phyloP scores from a whole-genome alignment of 192 early-diverging fungal species.

The Backusella circina region DNA sequence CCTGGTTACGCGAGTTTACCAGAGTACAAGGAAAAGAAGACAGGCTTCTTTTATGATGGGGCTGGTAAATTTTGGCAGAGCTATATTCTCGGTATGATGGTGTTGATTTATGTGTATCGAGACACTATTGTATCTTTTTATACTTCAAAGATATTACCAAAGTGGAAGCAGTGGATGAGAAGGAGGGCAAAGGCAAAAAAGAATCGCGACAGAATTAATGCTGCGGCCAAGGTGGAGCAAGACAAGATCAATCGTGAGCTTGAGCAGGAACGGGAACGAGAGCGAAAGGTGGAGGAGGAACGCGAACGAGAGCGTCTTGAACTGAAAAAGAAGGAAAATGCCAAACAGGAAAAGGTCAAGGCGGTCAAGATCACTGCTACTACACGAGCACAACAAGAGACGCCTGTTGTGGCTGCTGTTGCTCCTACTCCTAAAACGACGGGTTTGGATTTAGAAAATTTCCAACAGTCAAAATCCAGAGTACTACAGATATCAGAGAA shows the following conservation, averaged over 20 bases:
- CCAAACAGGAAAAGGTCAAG: background rate
- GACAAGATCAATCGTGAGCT: background rate
- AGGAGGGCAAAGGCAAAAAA: constrained; percentile 9
- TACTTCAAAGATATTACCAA: constrained; percentile 1
- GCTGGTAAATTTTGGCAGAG: constrained; percentile 26
- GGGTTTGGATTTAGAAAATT: constrained; percentile 15
- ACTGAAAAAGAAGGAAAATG: background rate
- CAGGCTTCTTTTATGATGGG: constrained; percentile 25
- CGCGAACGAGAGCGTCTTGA: background rate
- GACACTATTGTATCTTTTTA: background rate
- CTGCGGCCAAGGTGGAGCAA: background rate
- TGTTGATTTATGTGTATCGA: constrained; percentile 13
- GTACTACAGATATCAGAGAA: constrained; percentile 23
- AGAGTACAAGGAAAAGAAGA: background rate
- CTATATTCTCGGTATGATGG: constrained; percentile 10
- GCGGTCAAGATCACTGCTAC: background rate
- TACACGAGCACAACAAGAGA: background rate
- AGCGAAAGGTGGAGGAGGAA: background rate
- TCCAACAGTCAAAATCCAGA: constrained; percentile 4
- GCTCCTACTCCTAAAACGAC: background rate
- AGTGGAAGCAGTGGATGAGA: background rate
- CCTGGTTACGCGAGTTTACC: background rate
- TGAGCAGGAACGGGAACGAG: background rate
- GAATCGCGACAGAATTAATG: background rate
- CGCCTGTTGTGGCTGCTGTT: background rate